These are phyloP conservation scores for Penicillium occitanis DNA, from an alignment of 2,329 filamentous ascomycete species.

Conservation along the genomic window DNA sequence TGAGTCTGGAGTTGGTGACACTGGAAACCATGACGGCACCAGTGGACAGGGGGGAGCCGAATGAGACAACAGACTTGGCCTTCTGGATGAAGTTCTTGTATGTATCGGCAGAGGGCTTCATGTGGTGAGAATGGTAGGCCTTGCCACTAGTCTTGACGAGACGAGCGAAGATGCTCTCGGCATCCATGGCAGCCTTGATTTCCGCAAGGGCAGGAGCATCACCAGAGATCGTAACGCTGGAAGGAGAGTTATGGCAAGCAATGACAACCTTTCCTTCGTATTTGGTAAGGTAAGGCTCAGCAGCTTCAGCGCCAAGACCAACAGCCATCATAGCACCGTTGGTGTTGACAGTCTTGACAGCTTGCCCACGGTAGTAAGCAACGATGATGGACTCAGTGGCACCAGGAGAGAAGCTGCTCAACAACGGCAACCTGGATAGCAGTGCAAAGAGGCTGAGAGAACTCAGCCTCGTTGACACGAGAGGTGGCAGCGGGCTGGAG, in stretches of 20 bases:
- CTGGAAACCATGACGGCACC: background rate
- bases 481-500: slow-evolving; percentile 2
- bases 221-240: slow-evolving; percentile 41
- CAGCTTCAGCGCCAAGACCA: slow-evolving; percentile 21
- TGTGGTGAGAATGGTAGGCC: slow-evolving; percentile 33
- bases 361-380: slow-evolving; percentile 43
- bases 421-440: slow-evolving; percentile 52
- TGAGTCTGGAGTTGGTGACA: background rate
- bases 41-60: slow-evolving; percentile 2
- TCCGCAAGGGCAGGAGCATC: slow-evolving; percentile 29
- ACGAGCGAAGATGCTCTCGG: slow-evolving; percentile 25
- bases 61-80: background rate
- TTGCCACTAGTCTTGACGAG: slow-evolving; percentile 24
- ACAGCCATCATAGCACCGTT: slow-evolving; percentile 27
- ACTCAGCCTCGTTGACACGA: slow-evolving; percentile 11
- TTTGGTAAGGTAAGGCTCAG: slow-evolving; percentile 14
- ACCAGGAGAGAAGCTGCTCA: slow-evolving; percentile 46
- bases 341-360: slow-evolving; percentile 8
- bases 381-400: slow-evolving; percentile 39
- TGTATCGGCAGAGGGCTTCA: slow-evolving; percentile 32
- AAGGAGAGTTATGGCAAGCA: slow-evolving; percentile 42
- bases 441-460: slow-evolving; percentile 32
- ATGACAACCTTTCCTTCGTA: slow-evolving; percentile 24
- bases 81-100: slow-evolving; percentile 22
- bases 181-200: slow-evolving; percentile 22